Conservation (phyloP, 768 basidiomycete genomes). For the Suillus americanus region DNA sequence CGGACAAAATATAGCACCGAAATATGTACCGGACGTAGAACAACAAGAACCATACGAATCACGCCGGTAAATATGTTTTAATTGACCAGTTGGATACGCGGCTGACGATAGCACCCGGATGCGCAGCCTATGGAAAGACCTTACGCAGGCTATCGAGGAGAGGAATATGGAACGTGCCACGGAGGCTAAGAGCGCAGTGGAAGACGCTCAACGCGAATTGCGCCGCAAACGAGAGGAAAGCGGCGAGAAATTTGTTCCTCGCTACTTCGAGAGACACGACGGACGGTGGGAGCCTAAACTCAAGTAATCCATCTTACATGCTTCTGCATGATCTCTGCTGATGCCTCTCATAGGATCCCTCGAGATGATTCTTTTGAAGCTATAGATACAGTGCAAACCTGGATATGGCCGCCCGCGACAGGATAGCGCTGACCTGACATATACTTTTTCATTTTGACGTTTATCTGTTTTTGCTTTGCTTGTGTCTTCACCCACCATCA, state of each 20-base stretch:
- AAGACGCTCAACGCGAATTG: slow-evolving; percentile 87
- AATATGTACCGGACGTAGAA: slow-evolving; percentile 80
- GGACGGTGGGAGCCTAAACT: slow-evolving; percentile 86
- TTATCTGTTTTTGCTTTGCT: slow-evolving; percentile 4
- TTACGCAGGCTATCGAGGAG: slow-evolving; percentile 81
- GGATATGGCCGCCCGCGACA: slow-evolving; percentile 61
- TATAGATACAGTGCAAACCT: slow-evolving; percentile 63
- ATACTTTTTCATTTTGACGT: not conserved
- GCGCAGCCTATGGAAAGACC: slow-evolving; percentile 71
- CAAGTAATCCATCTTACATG: slow-evolving; percentile 41
- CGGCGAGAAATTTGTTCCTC: slow-evolving; percentile 65
- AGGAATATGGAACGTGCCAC: slow-evolving; percentile 97
- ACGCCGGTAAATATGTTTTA: slow-evolving; percentile 52
- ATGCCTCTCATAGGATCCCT: slow-evolving; percentile 55
- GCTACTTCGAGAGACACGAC: slow-evolving; percentile 77
- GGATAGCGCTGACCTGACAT: slow-evolving; percentile 6
- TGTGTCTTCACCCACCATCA: slow-evolving; percentile 6
- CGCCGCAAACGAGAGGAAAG: slow-evolving; percentile 72
- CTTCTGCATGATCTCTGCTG: slow-evolving; percentile 3
- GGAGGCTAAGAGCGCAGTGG: slow-evolving; percentile 83
- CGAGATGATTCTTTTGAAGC: slow-evolving; percentile 63
- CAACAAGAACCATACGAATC: slow-evolving; percentile 93
- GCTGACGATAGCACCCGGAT: not conserved
- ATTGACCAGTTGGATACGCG: not conserved
- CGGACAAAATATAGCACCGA: slow-evolving; percentile 71